phyloP scores from a whole-genome alignment of 2,329 filamentous ascomycete species.

The Paramyrothecium sp. region DNA sequence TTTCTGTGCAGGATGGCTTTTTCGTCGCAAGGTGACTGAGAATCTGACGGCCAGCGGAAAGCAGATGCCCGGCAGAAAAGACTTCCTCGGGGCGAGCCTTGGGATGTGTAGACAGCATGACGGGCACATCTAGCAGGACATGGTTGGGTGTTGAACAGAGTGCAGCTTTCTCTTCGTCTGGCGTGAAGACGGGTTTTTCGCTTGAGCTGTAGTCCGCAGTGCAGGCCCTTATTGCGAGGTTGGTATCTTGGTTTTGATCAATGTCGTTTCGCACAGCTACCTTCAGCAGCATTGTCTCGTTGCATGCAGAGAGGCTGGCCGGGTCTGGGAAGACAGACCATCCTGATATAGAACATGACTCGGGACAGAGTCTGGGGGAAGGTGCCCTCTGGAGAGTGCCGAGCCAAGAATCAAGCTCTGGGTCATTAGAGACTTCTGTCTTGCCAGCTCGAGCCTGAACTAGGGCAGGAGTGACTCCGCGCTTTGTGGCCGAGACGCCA shows the following conservation, averaged over 20 bases:
- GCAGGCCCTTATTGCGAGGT: background rate
- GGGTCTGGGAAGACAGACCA: background rate
- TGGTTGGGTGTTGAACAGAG: slow-evolving; percentile 4
- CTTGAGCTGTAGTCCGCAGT: background rate
- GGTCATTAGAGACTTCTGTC: background rate
- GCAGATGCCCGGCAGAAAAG: slow-evolving; percentile 1
- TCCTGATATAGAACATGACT: background rate
- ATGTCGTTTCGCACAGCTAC: background rate
- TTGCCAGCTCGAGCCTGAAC: background rate
- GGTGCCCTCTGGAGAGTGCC: background rate
- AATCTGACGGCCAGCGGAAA: slow-evolving; percentile 2
- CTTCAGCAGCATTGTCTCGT: background rate
- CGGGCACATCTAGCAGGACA: slow-evolving; percentile 1
- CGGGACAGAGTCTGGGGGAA: background rate
- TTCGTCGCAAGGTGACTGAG: slow-evolving; percentile 7
- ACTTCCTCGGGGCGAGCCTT: background rate
- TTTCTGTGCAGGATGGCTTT: slow-evolving; percentile 10
- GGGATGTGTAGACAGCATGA: background rate
- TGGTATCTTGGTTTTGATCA: background rate
- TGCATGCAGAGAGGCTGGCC: background rate
- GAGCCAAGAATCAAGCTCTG: background rate
- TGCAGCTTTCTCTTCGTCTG: background rate
- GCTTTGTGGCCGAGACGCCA: background rate
- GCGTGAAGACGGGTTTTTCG: background rate
- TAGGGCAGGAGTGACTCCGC: background rate